Conservation (phyloP, 495 filamentous ascomycete species). For the Aspergillus ostianus region DNA sequence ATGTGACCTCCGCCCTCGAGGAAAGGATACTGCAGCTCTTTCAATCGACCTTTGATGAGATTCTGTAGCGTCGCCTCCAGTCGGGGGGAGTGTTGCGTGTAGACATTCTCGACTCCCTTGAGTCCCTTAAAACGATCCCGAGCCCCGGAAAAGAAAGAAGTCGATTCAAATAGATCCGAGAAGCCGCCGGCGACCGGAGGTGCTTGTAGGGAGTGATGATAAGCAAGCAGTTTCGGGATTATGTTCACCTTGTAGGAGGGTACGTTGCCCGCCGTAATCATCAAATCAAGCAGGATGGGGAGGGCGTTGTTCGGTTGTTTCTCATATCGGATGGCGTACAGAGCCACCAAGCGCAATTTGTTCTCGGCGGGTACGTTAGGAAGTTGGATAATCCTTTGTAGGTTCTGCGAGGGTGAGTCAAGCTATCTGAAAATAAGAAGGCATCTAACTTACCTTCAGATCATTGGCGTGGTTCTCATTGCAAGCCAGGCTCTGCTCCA, state of each 20-base stretch:
- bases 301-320: constrained; percentile 78
- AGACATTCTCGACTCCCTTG: constrained; percentile 97
- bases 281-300: constrained; percentile 78
- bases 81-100: constrained; percentile 92
- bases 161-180: constrained; percentile 86
- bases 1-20: constrained; percentile 81
- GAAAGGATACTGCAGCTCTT: constrained; percentile 85
- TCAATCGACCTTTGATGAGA: constrained; percentile 84
- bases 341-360: constrained; percentile 83
- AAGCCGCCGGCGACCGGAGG: constrained; percentile 69
- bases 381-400: constrained; percentile 80
- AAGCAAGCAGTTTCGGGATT: constrained; percentile 74
- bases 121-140: constrained; percentile 89
- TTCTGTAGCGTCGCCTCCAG: constrained; percentile 86
- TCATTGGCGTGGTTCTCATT: constrained; percentile 91
- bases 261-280: constrained; percentile 72
- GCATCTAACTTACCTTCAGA: constrained; percentile 61
- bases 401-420: constrained; percentile 51
- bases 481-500: constrained; percentile 95
- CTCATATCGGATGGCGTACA: constrained; percentile 90
- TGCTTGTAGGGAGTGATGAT: constrained; percentile 79
- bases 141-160: constrained; percentile 87
- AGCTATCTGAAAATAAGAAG: background rate
- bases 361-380: constrained; percentile 69
- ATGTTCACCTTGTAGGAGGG: constrained; percentile 69